These are phyloP conservation scores for Nicotiana otophora DNA, from an alignment of 257 asterid genomes.

Conservation along the genomic window DNA sequence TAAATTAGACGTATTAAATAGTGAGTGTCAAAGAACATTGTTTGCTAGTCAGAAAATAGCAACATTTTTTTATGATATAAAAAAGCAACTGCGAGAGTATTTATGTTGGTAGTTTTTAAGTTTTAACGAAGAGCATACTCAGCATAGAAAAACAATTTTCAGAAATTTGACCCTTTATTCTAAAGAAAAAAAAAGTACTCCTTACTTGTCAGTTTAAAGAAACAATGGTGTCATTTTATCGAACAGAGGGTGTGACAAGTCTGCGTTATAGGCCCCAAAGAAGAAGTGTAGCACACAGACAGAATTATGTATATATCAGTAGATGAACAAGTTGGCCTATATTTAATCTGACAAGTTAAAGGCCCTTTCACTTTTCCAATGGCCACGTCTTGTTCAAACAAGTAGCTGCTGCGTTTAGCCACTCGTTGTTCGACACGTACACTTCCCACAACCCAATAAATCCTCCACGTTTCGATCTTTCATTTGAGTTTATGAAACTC, in stretches of 20 bases:
- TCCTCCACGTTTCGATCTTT: slow-evolving; percentile 16
- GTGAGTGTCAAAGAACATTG: too few relatives aligned
- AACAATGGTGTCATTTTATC: background rate
- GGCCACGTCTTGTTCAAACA: slow-evolving; percentile 3
- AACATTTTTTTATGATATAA: too few relatives aligned
- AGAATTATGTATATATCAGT: too few relatives aligned
- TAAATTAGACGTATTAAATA: too few relatives aligned
- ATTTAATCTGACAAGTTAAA: background rate
- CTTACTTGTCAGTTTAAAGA: too few relatives aligned
- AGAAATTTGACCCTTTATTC: background rate
- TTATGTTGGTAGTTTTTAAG: too few relatives aligned
- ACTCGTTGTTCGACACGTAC: slow-evolving; percentile 15
- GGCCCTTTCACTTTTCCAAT: background rate
- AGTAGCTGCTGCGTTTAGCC: slow-evolving; percentile 12
- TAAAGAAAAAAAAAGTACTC: background rate
- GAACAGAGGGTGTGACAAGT: background rate
- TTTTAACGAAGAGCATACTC: too few relatives aligned
- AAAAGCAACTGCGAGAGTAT: too few relatives aligned
- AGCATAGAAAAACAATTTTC: background rate
- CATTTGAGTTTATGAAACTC: background rate
- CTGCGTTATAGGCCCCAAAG: background rate
- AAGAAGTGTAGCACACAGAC: background rate
- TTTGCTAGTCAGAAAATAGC: too few relatives aligned
- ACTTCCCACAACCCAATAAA: background rate
- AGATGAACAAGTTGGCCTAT: background rate